A percentile compares a stretch with the other conserved stretches of the same genome.
phyloP scores from a whole-genome alignment of 2,329 filamentous ascomycete genomes.

The Monosporascus sp. region DNA sequence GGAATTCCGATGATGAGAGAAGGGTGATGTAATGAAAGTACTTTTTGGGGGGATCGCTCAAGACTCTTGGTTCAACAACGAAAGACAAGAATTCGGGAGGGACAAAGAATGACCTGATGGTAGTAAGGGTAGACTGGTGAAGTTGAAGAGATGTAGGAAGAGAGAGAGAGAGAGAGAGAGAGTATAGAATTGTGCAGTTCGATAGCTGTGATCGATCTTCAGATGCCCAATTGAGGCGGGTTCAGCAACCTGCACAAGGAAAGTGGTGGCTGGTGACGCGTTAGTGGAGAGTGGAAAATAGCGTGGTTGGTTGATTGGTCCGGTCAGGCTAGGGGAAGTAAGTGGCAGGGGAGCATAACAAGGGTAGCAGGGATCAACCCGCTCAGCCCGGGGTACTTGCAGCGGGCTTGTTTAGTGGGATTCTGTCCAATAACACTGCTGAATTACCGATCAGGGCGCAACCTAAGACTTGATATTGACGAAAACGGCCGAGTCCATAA shows the following conservation, averaged over 20 bases:
- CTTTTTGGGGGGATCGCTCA: no score
- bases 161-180: not conserved
- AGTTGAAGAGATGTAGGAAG: not conserved
- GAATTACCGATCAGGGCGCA: not conserved
- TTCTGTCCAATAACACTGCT: not conserved
- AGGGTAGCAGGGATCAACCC: not conserved
- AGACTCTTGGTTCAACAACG: not conserved
- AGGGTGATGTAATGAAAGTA: not conserved
- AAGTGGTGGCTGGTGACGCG: constrained; percentile 1
- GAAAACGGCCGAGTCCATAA: not conserved
- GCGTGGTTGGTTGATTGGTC: constrained; percentile 1
- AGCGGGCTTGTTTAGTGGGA: not conserved
- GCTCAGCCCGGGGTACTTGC: not conserved
- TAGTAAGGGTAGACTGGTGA: not conserved
- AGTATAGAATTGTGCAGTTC: not conserved
- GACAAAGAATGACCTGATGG: not conserved
- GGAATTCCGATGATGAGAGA: not conserved
- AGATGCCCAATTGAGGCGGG: not conserved
- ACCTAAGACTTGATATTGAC: not conserved
- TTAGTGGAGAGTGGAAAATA: not conserved
- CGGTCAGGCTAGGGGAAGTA: not conserved
- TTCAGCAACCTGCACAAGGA: not conserved
- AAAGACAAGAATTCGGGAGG: not conserved
- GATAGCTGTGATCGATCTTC: not conserved
- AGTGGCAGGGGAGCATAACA: not conserved